These are phyloP conservation scores for Silene conica DNA, from an alignment of 148 eudicot genomes.

Conservation along the genomic window DNA sequence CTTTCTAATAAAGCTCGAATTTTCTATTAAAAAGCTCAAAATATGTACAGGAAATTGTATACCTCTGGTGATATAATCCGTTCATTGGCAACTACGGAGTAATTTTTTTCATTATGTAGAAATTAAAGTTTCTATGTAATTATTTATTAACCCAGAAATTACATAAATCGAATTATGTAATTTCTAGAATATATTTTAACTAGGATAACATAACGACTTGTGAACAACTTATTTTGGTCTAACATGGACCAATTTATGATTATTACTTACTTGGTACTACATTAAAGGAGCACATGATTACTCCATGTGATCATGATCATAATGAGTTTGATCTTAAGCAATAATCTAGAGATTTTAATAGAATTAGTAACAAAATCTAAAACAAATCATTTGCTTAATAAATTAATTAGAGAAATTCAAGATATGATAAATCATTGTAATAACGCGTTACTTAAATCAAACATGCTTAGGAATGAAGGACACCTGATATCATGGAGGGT, in stretches of 20 bases:
- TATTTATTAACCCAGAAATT: too few species aligned
- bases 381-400: not conserved
- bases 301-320: constrained; percentile 18
- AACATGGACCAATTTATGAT: not conserved
- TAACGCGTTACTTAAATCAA: constrained; percentile 2
- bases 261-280: too few species aligned
- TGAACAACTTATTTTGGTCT: not conserved
- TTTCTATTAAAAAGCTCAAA: too few species aligned
- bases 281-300: constrained; percentile 19
- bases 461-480: constrained; percentile 14
- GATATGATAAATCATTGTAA: constrained; percentile 13
- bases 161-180: too few species aligned
- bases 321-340: constrained; percentile 10
- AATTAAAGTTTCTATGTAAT: too few species aligned
- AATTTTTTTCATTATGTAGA: too few species aligned
- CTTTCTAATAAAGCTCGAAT: too few species aligned
- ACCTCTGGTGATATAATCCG: too few species aligned
- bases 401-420: not conserved
- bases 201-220: too few species aligned
- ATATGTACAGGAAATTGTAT: too few species aligned
- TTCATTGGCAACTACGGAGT: too few species aligned
- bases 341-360: constrained; percentile 4
- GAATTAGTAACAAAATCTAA: constrained; percentile 8
- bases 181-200: too few species aligned
- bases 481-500: constrained; percentile 11